Conservation (phyloP, 257 asterid genomes). For the Cordia subcordata region DNA sequence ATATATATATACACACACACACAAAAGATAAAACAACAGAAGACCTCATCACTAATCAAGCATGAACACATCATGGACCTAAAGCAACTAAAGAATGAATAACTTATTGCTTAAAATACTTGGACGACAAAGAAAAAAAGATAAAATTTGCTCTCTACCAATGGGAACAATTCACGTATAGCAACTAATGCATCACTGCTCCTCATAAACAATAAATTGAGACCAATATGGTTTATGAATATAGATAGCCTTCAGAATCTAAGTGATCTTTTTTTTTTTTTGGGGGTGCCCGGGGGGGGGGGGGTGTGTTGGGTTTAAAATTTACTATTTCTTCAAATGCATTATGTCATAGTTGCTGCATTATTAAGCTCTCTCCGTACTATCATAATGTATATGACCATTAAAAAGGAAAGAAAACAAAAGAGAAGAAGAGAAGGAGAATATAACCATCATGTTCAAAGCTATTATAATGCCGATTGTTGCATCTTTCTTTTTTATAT, state of each 20-base stretch:
- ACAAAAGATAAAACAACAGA: constrained; percentile 20
- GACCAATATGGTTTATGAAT: constrained; percentile 9
- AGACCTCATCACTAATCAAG: constrained; percentile 20
- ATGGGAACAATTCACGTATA: constrained; percentile 27
- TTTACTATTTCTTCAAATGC: not conserved
- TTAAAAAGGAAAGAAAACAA: too few relatives aligned
- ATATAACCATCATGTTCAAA: too few relatives aligned
- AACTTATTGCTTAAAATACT: constrained; percentile 4
- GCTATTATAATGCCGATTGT: too few relatives aligned
- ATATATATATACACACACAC: constrained; percentile 4
- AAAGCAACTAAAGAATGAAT: constrained; percentile 5
- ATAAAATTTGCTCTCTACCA: constrained; percentile 18
- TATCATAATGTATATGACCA: too few relatives aligned
- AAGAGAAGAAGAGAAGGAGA: too few relatives aligned
- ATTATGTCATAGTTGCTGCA: too few relatives aligned
- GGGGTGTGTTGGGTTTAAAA: not conserved
- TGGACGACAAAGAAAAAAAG: constrained; percentile 1
- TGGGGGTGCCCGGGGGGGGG: too few relatives aligned
- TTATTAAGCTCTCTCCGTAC: too few relatives aligned
- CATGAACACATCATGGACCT: constrained; percentile 19
- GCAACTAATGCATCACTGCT: constrained; percentile 7
- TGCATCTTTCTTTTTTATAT: too few relatives aligned
- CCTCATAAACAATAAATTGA: constrained; percentile 6
- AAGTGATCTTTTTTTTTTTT: constrained; percentile 13
- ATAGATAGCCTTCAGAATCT: constrained; percentile 13